These are phyloP conservation scores for Daldinia sp. DNA, from an alignment of 2,329 filamentous ascomycete genomes.

Conservation along the genomic window DNA sequence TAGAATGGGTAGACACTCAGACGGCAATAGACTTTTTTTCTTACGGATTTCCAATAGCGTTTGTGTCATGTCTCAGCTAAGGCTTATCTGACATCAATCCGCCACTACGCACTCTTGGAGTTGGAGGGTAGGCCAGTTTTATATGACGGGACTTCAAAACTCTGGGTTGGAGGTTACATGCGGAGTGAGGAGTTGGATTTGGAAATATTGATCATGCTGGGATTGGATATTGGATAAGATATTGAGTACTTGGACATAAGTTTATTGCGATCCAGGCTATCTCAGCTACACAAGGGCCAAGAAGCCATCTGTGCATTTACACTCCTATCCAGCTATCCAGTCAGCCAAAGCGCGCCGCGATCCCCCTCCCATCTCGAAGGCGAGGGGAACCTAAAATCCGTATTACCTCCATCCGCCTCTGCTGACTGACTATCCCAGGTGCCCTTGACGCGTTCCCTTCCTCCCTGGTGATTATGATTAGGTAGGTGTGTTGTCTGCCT, in stretches of 20 bases:
- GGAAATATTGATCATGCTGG: neutral
- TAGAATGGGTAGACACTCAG: neutral
- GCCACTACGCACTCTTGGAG: neutral
- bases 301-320: slow-evolving; percentile 26
- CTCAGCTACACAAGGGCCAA: slow-evolving; percentile 11
- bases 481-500: neutral
- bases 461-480: neutral
- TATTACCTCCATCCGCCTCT: slow-evolving; percentile 22
- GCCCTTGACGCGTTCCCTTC: slow-evolving; percentile 11
- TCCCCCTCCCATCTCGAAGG: neutral
- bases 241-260: slow-evolving; percentile 12
- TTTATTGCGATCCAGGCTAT: slow-evolving; percentile 24
- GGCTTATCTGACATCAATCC: neutral
- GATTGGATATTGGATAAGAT: neutral
- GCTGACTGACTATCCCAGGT: neutral
- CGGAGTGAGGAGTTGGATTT: neutral
- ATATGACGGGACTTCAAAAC: neutral
- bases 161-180: neutral
- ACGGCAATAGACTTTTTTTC: slow-evolving; percentile 7
- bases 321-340: slow-evolving; percentile 7
- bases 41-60: neutral
- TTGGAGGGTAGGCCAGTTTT: neutral
- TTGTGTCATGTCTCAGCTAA: neutral
- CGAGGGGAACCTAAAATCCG: neutral
- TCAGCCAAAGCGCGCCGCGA: slow-evolving; percentile 6